These are phyloP conservation scores for Gomphus sp. DNA, from an alignment of 1,284 basidiomycete species.

Conservation along the genomic window DNA sequence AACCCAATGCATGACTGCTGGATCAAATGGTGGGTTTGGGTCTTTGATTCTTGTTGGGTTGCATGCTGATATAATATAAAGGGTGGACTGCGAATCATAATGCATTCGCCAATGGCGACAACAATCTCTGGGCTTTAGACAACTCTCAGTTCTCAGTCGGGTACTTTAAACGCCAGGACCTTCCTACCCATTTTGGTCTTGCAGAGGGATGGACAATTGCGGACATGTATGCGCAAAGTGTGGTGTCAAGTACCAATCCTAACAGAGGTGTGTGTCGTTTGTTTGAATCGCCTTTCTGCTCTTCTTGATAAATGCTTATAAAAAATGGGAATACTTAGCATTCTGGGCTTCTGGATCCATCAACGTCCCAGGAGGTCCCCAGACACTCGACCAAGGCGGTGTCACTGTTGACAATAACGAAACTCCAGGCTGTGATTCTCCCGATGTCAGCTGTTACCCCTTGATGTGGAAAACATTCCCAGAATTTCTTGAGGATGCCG, in stretches of 20 bases:
- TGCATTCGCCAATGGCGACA: slow-evolving; percentile 16
- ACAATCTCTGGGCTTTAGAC: slow-evolving; percentile 17
- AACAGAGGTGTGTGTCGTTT: slow-evolving; percentile 13
- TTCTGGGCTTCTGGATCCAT: slow-evolving; percentile 13
- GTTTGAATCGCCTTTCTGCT: no score
- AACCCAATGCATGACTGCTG: slow-evolving; percentile 18
- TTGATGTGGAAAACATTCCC: slow-evolving; percentile 18
- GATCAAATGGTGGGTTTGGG: slow-evolving; percentile 16
- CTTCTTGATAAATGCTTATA: no score
- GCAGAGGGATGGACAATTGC: slow-evolving; percentile 18
- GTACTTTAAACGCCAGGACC: slow-evolving; percentile 17
- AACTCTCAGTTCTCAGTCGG: slow-evolving; percentile 18
- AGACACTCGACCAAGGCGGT: slow-evolving; percentile 7
- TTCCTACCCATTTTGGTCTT: slow-evolving; percentile 18
- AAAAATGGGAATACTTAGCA: slow-evolving; percentile 6
- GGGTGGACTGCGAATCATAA: slow-evolving; percentile 16
- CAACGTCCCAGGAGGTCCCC: slow-evolving; percentile 10
- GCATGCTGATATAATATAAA: background rate
- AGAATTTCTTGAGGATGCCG: slow-evolving; percentile 16
- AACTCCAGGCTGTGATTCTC: slow-evolving; percentile 8
- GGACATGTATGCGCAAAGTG: slow-evolving; percentile 18
- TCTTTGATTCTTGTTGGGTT: no score
- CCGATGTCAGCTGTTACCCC: slow-evolving; percentile 12
- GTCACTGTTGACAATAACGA: slow-evolving; percentile 11
- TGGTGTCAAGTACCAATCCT: slow-evolving; percentile 17